Base-by-base conservation (phyloP, 371 early-diverging fungal genomes). In the Mortierella sp. region DNA sequence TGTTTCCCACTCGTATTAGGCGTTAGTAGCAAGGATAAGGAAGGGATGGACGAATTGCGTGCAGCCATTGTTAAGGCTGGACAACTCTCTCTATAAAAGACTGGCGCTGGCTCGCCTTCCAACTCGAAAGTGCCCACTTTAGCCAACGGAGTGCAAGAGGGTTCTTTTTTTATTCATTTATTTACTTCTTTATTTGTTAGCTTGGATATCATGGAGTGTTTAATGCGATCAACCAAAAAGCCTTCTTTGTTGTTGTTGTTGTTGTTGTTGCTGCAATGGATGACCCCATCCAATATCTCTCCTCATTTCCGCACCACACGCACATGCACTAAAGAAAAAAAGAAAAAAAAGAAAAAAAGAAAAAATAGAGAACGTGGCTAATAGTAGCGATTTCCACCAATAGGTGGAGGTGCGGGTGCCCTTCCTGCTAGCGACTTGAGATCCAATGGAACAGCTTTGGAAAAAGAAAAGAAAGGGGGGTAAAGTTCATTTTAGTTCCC, bases 1-100 rank as follows among this genome's bases (percentile, higher is more conserved):
- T 89, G 88, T 57, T 88, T 82, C 57, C 88, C 88, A 15, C 72
- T 86, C 29, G 59, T 89, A 7, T 61, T 89, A 7, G 74, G 81
- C n/a, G 71, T 80, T 7, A 80, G 81, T 47, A 71, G 71, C 29
- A 58, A 56, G 60, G 67, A 61, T 19, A 80, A 71, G 47, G 67
- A 74, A 29, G 81, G 81, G 4, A 51, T 80, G 7, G 71, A 71
- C 29, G 81, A 80, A 23, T 53, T 80, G 25, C 74, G 81, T 26
- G 74, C 75, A 1, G 71, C 81, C 18, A 80, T 80, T 50, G 53
- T 80, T 19, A 71, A 80, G 30, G 74, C 81, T 21, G 69, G 69
- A 1, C 79, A 77, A 29, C 47, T 77, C 18, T 47, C 66, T 3
- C 18, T 69, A 14, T 70, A 48, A 29, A 23, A 58, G 15, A 57